phyloP scores from a whole-genome alignment of 2,329 filamentous ascomycete genomes.

The Cercospora sojina region DNA sequence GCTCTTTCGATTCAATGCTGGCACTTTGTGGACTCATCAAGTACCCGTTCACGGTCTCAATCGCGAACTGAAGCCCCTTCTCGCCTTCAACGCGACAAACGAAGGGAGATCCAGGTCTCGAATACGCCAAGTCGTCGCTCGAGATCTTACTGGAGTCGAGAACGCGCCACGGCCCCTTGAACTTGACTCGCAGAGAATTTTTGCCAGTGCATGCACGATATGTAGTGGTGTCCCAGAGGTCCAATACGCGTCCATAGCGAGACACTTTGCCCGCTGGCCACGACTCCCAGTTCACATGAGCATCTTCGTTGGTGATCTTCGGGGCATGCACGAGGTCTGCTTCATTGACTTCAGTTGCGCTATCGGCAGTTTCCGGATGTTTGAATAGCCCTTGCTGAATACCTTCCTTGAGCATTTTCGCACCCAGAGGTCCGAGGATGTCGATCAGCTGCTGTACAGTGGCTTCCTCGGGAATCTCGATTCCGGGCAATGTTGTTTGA shows the following conservation, averaged over 20 bases:
- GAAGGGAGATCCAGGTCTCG: constrained; percentile 4
- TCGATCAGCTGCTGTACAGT: constrained; percentile 54
- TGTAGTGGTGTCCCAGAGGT: constrained; percentile 60
- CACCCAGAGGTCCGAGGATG: constrained; percentile 63
- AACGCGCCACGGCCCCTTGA: constrained; percentile 28
- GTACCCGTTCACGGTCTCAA: constrained; percentile 26
- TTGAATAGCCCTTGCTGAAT: constrained; percentile 65
- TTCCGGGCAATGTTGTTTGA: constrained; percentile 59
- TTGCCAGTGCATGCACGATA: constrained; percentile 20
- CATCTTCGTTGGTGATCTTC: constrained; percentile 68
- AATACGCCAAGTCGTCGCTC: background rate
- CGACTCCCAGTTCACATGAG: constrained; percentile 59
- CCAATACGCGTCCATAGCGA: constrained; percentile 60
- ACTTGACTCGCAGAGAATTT: constrained; percentile 25
- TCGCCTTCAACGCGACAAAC: constrained; percentile 8
- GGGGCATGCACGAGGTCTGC: constrained; percentile 57
- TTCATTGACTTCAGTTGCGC: constrained; percentile 25
- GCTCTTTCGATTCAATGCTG: constrained; percentile 29
- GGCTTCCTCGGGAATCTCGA: constrained; percentile 49
- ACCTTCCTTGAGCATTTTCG: constrained; percentile 66
- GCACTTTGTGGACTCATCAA: constrained; percentile 24
- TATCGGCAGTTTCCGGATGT: constrained; percentile 46
- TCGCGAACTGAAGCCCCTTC: constrained; percentile 13
- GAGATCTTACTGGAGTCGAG: background rate
- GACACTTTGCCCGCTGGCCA: constrained; percentile 58